Evolutionary conservation across 495 filamentous ascomycete species (phyloP).

Genomic region (Penicillium nucicola): DNA sequence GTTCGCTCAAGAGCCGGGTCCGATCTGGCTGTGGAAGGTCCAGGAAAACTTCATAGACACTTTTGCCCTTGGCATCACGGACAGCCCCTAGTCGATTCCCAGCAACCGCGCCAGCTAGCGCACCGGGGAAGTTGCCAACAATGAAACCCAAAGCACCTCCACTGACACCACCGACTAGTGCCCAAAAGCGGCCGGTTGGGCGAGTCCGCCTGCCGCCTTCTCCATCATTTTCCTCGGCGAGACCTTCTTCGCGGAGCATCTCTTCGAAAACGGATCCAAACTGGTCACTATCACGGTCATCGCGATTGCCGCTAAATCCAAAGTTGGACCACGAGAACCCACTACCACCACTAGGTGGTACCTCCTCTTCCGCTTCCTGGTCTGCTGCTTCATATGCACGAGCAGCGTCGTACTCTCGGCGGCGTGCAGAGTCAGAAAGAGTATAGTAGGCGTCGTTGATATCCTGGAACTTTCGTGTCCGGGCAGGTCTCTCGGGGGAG

Average conservation of each 20-base stretch:
- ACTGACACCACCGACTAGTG: conserved; percentile 76
- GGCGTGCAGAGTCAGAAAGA: conserved; percentile 73
- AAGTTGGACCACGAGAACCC: conserved; percentile 63
- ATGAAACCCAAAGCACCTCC: conserved; percentile 94
- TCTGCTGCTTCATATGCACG: conserved; percentile 51
- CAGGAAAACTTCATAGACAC: conserved; percentile 85
- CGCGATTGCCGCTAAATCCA: conserved; percentile 50
- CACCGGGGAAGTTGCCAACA: conserved; percentile 83
- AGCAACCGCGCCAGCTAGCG: conserved; percentile 86
- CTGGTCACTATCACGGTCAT: conserved; percentile 64
- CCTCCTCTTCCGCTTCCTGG: conserved; percentile 58
- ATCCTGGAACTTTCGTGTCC: conserved; percentile 89
- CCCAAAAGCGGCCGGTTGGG: conserved; percentile 79
- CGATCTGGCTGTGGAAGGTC: conserved; percentile 80
- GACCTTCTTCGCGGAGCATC: conserved; percentile 92
- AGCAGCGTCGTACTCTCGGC: conserved; percentile 84
- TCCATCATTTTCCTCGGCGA: conserved; percentile 57
- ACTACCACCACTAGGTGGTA: conserved; percentile 44
- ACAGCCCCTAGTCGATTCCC: conserved; percentile 88
- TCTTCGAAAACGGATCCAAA: conserved; percentile 94
- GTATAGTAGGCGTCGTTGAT: conserved; percentile 99
- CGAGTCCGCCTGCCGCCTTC: conserved; percentile 20
- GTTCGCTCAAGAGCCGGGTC: conserved; percentile 69
- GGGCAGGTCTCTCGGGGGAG: conserved; percentile 75
- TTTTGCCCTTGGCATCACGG: conserved; percentile 87